These are phyloP conservation scores for Penicillium corylophilum DNA, from an alignment of 2,329 filamentous ascomycete species.

Conservation along the genomic window DNA sequence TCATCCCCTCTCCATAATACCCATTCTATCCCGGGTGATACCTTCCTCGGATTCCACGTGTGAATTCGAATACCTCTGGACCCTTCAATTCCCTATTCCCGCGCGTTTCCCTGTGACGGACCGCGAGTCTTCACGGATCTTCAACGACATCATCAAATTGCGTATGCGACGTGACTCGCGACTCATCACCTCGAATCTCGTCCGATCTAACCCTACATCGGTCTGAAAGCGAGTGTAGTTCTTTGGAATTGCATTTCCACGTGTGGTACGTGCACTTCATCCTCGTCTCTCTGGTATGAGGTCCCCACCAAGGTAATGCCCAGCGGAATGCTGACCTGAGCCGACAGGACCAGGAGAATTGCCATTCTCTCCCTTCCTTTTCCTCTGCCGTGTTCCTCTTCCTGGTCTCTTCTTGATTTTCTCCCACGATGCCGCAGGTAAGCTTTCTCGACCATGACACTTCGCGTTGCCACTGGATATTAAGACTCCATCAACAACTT, in stretches of 20 bases:
- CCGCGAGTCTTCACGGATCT: conserved; percentile 25
- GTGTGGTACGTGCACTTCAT: conserved; percentile 37
- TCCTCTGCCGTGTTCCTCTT: conserved; percentile 21
- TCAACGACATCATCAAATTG: conserved; percentile 33
- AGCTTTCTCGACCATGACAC: conserved; percentile 31
- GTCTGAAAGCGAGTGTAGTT: conserved; percentile 21
- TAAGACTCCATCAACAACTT: conserved; percentile 11
- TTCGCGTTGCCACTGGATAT: not conserved
- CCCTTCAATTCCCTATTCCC: conserved; percentile 14
- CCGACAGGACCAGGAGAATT: conserved; percentile 29
- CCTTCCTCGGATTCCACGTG: conserved; percentile 13
- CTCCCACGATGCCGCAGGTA: conserved; percentile 57
- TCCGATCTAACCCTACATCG: conserved; percentile 18
- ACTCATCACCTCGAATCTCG: conserved; percentile 18
- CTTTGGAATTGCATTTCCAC: conserved; percentile 33
- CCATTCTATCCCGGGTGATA: conserved; percentile 15
- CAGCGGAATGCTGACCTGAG: conserved; percentile 39
- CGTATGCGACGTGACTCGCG: conserved; percentile 20
- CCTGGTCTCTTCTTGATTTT: conserved; percentile 26
- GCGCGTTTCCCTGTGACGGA: conserved; percentile 20
- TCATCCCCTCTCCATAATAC: conserved; percentile 11
- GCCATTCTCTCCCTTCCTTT: conserved; percentile 24
- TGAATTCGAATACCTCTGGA: conserved; percentile 15
- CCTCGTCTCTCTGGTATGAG: conserved; percentile 31
- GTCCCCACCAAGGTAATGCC: conserved; percentile 32